Conservation (phyloP, 169 alveolate genomes). For the Plasmodium relictum region DNA sequence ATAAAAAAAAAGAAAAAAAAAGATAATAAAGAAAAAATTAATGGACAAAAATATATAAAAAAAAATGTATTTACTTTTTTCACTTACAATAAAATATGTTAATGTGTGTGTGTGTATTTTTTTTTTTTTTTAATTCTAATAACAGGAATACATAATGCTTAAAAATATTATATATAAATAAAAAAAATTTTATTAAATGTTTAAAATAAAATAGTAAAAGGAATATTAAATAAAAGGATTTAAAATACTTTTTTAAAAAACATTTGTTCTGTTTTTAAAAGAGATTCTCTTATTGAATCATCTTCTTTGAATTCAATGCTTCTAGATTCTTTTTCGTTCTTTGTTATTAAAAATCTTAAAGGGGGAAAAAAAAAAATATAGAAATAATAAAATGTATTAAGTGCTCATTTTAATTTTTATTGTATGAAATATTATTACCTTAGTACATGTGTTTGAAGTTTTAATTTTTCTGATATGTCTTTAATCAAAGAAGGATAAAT, state of each 20-base stretch:
- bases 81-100: too few relatives aligned
- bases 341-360: slow-evolving; percentile 23
- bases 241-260: slow-evolving; percentile 25
- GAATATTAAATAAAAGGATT: too few relatives aligned
- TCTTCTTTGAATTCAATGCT: slow-evolving; percentile 19
- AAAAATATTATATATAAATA: too few relatives aligned
- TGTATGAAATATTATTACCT: slow-evolving; percentile 17
- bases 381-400: neutral
- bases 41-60: too few relatives aligned
- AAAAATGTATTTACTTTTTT: too few relatives aligned
- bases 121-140: too few relatives aligned
- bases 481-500: slow-evolving; percentile 43
- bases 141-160: too few relatives aligned
- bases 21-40: too few relatives aligned
- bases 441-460: slow-evolving; percentile 17
- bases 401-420: neutral
- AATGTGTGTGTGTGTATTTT: too few relatives aligned
- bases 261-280: slow-evolving; percentile 8
- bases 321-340: slow-evolving; percentile 20
- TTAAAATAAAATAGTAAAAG: too few relatives aligned
- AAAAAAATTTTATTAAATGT: too few relatives aligned
- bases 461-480: slow-evolving; percentile 14
- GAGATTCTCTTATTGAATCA: neutral
- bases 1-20: too few relatives aligned
- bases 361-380: neutral